Conservation (phyloP, 176 grass and related monocot species). For the Dendrocalamus sinicus region DNA sequence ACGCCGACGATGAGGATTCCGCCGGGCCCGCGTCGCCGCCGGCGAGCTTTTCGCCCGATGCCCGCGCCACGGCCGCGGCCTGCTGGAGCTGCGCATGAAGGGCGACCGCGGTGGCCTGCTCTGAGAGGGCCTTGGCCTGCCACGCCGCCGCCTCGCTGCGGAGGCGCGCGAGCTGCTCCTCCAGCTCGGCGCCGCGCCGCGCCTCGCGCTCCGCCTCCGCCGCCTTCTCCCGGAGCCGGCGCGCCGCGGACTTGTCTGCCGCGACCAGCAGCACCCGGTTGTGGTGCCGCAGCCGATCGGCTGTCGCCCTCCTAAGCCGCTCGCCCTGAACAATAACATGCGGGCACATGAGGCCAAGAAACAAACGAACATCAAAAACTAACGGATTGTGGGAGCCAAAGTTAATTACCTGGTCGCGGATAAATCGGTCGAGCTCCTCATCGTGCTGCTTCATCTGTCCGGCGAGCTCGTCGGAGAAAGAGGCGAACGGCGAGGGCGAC, state of each 20-base stretch:
- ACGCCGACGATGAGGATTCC: constrained; percentile 58
- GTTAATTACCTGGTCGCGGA: constrained; percentile 70
- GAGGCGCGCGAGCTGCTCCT: constrained; percentile 63
- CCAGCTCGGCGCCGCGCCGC: constrained; percentile 58
- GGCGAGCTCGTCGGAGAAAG: constrained; percentile 64
- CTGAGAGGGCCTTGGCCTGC: constrained; percentile 74
- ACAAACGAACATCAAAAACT: not conserved
- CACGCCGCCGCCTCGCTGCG: constrained; percentile 74
- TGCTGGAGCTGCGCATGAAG: constrained; percentile 91
- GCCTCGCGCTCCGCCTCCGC: constrained; percentile 57
- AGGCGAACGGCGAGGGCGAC: constrained; percentile 29
- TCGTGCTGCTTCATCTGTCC: constrained; percentile 63
- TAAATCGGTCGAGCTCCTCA: constrained; percentile 72
- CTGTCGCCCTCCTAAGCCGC: constrained; percentile 63
- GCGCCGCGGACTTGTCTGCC: constrained; percentile 47
- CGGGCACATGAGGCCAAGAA: not conserved
- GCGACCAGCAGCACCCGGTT: constrained; percentile 53
- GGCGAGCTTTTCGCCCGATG: constrained; percentile 22
- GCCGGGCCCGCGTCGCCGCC: constrained; percentile 34
- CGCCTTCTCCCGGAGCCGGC: constrained; percentile 65
- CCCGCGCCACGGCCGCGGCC: constrained; percentile 48
- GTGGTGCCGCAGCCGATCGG: constrained; percentile 64
- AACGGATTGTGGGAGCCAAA: not conserved
- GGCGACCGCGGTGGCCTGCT: constrained; percentile 58
- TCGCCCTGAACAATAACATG: constrained; percentile 50